Base-by-base conservation (phyloP, 73 alveolate genomes). In the Paramecium biaurelia region DNA sequence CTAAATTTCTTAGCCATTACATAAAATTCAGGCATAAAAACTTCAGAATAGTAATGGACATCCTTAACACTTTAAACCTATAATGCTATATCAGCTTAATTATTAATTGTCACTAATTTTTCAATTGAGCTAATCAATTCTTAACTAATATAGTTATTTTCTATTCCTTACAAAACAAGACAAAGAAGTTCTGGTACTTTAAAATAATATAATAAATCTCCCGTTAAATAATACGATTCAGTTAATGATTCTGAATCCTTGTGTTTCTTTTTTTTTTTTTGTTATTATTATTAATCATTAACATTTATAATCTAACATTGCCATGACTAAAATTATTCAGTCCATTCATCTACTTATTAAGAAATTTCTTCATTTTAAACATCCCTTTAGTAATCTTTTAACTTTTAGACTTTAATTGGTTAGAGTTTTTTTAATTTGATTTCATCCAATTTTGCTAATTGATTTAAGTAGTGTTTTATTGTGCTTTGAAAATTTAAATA, bases 21-120 rank as follows among this genome's bases (percentile, higher is more conserved):
- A 47, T 43, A 79, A 43, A 79, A 79, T 23, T 79, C 74, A 21
- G 90, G 90, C 90, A 79, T 79, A 45, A 79, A 79, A 41, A 79
- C 42, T 23, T 45, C 56, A 24, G 45, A 43, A 42, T 47, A 72
- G 35, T 14, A 42, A n/a, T 30, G 38, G 0, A 72, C 58, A 11
- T 72, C 86, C 24, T 72, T 72, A 34, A 72, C 86, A 72, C 34
- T 72, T 35, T 12, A 21, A 11, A 38, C 86, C 11, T 12, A 15
- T 15, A 72, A 72, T 34, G 86, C 56, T 34, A 72, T 35, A 12
- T 72, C 38, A 28, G 86, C 32, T 79, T 79, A 58, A 20, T 42
- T 43, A 79, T 79, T 37, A 0, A 47, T 79, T 43, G 47, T 26
- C 20, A 38, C 24, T 24, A 79, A 11, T 45, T 79, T 26, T 14